Conservation (phyloP, 2,329 filamentous ascomycete species). For the Thielaviopsis musarum region DNA sequence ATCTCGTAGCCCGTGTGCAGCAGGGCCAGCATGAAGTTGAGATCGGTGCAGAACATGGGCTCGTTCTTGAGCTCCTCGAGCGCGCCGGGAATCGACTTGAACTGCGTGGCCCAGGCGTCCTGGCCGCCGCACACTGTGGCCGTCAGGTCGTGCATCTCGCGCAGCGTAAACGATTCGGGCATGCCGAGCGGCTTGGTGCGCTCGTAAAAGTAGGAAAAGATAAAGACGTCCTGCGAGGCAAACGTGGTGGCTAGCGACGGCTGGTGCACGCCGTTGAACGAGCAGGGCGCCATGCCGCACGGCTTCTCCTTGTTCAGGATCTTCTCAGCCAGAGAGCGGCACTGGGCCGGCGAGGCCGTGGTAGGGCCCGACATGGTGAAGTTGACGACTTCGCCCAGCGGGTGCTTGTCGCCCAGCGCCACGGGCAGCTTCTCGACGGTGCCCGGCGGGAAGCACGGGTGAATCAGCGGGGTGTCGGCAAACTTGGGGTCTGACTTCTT, state of each 20-base stretch:
- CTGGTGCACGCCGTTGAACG: constrained; percentile 95
- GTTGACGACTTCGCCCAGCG: constrained; percentile 44
- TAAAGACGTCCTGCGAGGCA: constrained; percentile 75
- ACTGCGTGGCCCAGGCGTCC: constrained; percentile 55
- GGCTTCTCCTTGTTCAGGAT: constrained; percentile 74
- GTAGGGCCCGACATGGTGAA: constrained; percentile 82
- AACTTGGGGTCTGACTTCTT: constrained; percentile 46
- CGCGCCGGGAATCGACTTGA: constrained; percentile 58
- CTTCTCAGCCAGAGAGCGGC: constrained; percentile 76
- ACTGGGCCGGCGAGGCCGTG: constrained; percentile 63
- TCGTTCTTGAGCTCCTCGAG: constrained; percentile 63
- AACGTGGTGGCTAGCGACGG: constrained; percentile 88
- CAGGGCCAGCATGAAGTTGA: constrained; percentile 91
- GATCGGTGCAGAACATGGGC: constrained; percentile 82
- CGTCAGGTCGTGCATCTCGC: constrained; percentile 75
- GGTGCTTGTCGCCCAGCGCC: constrained; percentile 47
- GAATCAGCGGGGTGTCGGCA: constrained; percentile 53
- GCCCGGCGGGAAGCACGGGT: constrained; percentile 76
- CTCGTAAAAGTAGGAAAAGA: constrained; percentile 97
- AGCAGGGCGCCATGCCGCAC: constrained; percentile 79
- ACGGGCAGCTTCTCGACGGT: constrained; percentile 55
- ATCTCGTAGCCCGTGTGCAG: constrained; percentile 95
- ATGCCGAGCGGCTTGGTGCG: constrained; percentile 86
- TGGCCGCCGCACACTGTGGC: constrained; percentile 71
- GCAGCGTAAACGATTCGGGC: constrained; percentile 91